Conservation (phyloP, 257 asterid species). For the Dorcoceras hygrometricum region DNA sequence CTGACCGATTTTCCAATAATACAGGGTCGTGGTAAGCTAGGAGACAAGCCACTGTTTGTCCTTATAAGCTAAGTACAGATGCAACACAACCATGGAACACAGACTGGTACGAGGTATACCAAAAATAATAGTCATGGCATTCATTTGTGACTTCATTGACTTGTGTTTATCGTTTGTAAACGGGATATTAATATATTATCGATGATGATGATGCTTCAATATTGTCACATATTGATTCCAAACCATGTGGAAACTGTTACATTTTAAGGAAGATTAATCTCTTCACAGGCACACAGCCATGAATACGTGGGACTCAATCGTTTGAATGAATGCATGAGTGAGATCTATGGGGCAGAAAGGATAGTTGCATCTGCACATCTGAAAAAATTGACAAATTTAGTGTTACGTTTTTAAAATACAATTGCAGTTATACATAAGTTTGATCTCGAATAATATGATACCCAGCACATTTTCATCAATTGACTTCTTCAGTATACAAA, state of each 20-base stretch:
- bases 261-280: background rate
- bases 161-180: slow-evolving; percentile 9
- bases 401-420: no score
- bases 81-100: slow-evolving; percentile 18
- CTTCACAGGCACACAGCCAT: background rate
- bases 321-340: background rate
- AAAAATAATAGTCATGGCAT: slow-evolving; percentile 13
- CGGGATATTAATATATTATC: slow-evolving; percentile 1
- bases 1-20: slow-evolving; percentile 16
- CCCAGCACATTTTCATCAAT: no score
- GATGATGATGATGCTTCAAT: slow-evolving; percentile 7
- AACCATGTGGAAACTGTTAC: background rate
- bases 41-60: slow-evolving; percentile 68
- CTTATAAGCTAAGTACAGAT: slow-evolving; percentile 51
- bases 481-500: no score
- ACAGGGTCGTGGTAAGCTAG: slow-evolving; percentile 80
- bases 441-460: no score
- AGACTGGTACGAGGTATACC: background rate
- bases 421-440: no score
- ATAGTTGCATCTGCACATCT: background rate
- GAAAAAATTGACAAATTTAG: no score
- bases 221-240: background rate
- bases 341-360: background rate
- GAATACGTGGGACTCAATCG: background rate
- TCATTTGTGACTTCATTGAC: background rate